phyloP scores from a whole-genome alignment of 2,329 filamentous ascomycete species.

The Didymella sp. region DNA sequence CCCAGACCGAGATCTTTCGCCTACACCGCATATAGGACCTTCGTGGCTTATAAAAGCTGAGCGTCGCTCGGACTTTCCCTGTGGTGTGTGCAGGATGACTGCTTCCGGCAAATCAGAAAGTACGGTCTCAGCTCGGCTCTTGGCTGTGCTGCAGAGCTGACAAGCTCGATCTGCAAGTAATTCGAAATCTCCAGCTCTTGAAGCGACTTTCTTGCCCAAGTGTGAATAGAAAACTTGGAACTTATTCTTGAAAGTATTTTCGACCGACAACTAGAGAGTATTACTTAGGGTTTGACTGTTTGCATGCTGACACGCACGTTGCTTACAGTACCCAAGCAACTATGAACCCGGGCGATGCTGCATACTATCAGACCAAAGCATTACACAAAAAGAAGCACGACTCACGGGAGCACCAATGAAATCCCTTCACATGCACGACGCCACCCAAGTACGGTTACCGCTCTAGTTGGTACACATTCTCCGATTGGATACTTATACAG shows the following conservation, averaged over 20 bases:
- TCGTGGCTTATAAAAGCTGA: slow-evolving; percentile 22
- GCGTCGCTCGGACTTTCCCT: slow-evolving; percentile 9
- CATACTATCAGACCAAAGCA: neutral
- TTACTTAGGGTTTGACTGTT: neutral
- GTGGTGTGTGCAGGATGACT: slow-evolving; percentile 25
- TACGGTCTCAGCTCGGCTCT: slow-evolving; percentile 27
- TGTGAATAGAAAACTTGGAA: no score
- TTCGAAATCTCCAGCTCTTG: slow-evolving; percentile 3
- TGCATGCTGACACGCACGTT: slow-evolving; percentile 1
- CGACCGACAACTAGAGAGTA: neutral
- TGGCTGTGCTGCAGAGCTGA: slow-evolving; percentile 23
- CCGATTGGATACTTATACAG: slow-evolving; percentile 21
- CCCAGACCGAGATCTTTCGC: slow-evolving; percentile 13
- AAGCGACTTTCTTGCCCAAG: neutral
- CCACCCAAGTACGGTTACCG: neutral
- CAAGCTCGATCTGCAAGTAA: slow-evolving; percentile 14
- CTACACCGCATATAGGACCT: slow-evolving; percentile 6
- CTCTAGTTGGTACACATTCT: neutral
- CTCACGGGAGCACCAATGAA: neutral
- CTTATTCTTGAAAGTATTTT: neutral
- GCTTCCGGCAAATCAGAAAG: slow-evolving; percentile 20
- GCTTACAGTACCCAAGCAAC: slow-evolving; percentile 4
- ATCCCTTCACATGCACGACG: neutral
- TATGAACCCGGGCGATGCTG: neutral
- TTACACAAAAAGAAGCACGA: slow-evolving; percentile 3